phyloP scores from a whole-genome alignment of 2,329 filamentous ascomycete genomes.

The Didymella pomorum region DNA sequence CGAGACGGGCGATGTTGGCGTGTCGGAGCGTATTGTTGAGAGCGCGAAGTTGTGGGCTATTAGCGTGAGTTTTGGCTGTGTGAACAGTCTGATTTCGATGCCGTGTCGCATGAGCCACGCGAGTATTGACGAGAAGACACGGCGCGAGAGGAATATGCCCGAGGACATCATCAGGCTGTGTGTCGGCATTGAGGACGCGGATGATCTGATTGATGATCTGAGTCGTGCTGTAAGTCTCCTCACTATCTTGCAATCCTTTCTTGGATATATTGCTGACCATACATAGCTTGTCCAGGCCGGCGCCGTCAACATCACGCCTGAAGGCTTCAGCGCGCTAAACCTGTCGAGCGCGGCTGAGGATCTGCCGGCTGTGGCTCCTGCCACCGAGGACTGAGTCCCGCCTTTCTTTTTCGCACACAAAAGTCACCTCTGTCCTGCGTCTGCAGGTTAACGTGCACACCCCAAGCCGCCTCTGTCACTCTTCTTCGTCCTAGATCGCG shows the following conservation, averaged over 20 bases:
- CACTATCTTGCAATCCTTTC: no score
- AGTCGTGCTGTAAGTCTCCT: conserved; percentile 79
- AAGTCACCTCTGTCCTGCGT: conserved; percentile 49
- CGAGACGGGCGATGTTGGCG: conserved; percentile 84
- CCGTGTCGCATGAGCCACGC: conserved; percentile 99
- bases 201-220: conserved; percentile 92
- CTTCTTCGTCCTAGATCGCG: background rate
- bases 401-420: background rate
- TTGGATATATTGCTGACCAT: background rate
- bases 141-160: conserved; percentile 75
- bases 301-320: conserved; percentile 83
- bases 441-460: conserved; percentile 42
- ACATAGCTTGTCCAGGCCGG: conserved; percentile 83
- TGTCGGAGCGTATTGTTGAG: conserved; percentile 94
- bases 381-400: conserved; percentile 21
- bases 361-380: conserved; percentile 20
- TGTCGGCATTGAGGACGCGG: conserved; percentile 92
- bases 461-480: conserved; percentile 50
- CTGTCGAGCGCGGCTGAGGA: conserved; percentile 23
- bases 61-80: conserved; percentile 95
- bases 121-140: conserved; percentile 94
- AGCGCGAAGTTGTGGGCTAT: conserved; percentile 92
- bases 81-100: conserved; percentile 99
- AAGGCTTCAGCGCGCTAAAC: conserved; percentile 76
- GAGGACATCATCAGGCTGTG: conserved; percentile 96